Base-by-base conservation (phyloP, 495 filamentous ascomycete species). In the Penicillium roqueforti region DNA sequence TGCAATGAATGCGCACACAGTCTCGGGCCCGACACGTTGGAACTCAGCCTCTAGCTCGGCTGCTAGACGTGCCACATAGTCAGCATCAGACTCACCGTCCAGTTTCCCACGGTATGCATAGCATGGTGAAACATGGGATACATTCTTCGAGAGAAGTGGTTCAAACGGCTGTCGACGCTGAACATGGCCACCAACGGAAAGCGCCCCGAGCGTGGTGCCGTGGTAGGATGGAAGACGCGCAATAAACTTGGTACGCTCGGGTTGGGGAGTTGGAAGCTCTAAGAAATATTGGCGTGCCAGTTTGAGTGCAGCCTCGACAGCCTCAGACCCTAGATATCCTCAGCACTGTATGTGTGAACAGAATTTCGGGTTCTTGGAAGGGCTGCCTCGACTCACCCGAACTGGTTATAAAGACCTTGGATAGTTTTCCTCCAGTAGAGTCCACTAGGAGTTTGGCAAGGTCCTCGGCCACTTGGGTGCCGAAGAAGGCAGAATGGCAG, bases 41-140 rank as follows among this genome's bases (percentile, higher is more conserved):
- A 96, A 92, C 57, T 91, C 86, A 2, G 77, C 80, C 31, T 92
- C 88, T 3, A 95, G 69, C 59, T 95, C 89, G 8, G 76, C 63
- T 0, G 77, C 80, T 47, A 87, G 75, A 61, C 87, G 76, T 2
- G 65, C 60, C 7, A 90, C 83, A 48, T 81, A 84, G 13, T 74
- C 66, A 4, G 31, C 68, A 47, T 78, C 74, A 1, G 76, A 70
- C 39, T 84, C 79, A 7, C 58, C 58, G 3, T 69, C 59, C 20
- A 59, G 58, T 54, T 83, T 84, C 9, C 76, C 79, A 8, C 80
- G 76, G 56, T 89, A 89, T 1, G 79, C 69, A 58, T 83, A 85
- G 70, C 88, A 92, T 2, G 88, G 81, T 10, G 85, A 84, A 3
- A 93, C 82, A 37, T 76, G 79, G 6, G 79, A 81, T 20, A 83